Conservation (phyloP, 208 protist genomes). For the Leishmania aethiopica region DNA sequence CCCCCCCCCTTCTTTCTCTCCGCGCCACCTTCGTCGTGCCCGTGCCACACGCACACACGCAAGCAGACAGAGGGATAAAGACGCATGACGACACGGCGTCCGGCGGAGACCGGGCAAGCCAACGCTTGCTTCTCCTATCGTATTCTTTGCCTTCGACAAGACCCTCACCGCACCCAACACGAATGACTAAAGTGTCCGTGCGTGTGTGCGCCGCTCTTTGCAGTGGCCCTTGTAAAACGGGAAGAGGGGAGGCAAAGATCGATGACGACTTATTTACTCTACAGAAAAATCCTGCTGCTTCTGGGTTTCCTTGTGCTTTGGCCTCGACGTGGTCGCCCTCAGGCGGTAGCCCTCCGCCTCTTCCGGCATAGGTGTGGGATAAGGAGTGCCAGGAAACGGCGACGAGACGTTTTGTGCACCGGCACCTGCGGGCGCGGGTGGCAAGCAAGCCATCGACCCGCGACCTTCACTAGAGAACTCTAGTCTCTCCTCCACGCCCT, state of each 20-base stretch:
- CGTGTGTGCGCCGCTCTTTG: background rate
- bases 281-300: background rate
- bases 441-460: background rate
- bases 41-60: background rate
- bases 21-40: background rate
- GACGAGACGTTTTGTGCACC: background rate
- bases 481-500: background rate
- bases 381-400: background rate
- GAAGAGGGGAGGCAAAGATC: background rate
- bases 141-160: background rate
- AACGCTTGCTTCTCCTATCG: background rate
- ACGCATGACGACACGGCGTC: background rate
- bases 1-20: background rate
- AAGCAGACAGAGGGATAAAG: background rate
- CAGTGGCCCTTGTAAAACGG: background rate
- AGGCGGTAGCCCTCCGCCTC: background rate
- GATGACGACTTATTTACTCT: background rate
- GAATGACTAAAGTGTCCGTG: background rate
- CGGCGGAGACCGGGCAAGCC: background rate
- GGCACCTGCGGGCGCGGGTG: background rate
- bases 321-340: background rate
- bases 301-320: background rate
- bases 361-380: background rate
- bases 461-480: slow-evolving; percentile 5
- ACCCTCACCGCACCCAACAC: background rate